A percentile compares a stretch with the other conserved stretches of the same genome.
Evolutionary conservation across 306 rosid species (phyloP).

Genomic region (cucumber (Cucumis sativus)): DNA sequence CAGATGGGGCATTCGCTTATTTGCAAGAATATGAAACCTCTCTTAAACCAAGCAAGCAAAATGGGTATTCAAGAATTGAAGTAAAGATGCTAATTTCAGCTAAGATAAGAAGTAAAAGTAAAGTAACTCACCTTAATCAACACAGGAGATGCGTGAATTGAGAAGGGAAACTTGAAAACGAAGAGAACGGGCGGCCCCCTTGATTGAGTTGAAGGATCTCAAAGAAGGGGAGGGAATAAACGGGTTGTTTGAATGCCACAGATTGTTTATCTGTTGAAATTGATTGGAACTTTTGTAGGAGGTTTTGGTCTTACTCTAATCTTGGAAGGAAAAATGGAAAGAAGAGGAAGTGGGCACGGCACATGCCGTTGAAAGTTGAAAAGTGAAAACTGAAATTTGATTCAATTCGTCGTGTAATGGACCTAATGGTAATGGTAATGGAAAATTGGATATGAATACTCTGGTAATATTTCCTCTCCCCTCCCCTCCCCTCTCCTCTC

Average conservation of each 20-base stretch:
- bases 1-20: neutral
- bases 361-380: neutral
- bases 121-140: constrained; percentile 11
- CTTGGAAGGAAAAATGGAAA: neutral
- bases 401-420: neutral
- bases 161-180: neutral
- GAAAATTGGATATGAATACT: neutral
- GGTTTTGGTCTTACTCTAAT: neutral
- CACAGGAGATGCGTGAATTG: neutral
- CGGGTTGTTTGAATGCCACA: constrained; percentile 28
- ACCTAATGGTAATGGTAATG: neutral
- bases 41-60: constrained; percentile 8
- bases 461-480: neutral
- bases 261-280: constrained; percentile 16
- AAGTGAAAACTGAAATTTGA: constrained; percentile 1
- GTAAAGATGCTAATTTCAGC: neutral
- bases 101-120: neutral
- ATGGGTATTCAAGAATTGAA: constrained; percentile 15
- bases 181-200: neutral
- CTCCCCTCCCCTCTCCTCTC: neutral
- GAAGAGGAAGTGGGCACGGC: neutral
- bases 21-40: neutral
- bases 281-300: neutral
- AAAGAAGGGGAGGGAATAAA: neutral
- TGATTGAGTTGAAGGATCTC: neutral